Evolutionary conservation across 305 asterid species (phyloP).

Genomic region (Plantago lanceolata): DNA sequence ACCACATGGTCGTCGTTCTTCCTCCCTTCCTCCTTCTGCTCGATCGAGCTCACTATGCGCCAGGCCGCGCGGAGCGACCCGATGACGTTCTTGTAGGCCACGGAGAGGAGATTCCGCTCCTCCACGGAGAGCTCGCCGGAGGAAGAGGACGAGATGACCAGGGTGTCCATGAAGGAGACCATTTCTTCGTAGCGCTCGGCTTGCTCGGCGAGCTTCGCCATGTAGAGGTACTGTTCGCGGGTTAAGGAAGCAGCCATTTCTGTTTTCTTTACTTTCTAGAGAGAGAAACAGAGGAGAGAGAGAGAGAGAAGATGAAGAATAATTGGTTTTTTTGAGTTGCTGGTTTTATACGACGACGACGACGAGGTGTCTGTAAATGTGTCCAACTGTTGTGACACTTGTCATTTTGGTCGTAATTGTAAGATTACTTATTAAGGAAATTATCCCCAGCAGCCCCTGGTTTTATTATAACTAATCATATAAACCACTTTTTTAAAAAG

Average conservation of each 20-base stretch:
- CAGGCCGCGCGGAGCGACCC: conserved; percentile 67
- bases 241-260: conserved; percentile 13
- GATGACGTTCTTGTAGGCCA: conserved; percentile 72
- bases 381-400: too few species aligned
- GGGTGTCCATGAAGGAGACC: conserved; percentile 61
- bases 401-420: too few species aligned
- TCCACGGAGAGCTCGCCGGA: conserved; percentile 50
- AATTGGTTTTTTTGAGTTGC: not conserved
- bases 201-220: conserved; percentile 62
- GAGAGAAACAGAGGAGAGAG: conserved; percentile 3
- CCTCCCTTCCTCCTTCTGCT: conserved; percentile 68
- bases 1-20: conserved; percentile 60
- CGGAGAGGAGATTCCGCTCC: conserved; percentile 67
- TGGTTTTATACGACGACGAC: too few species aligned
- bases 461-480: too few species aligned
- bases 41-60: conserved; percentile 59
- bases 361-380: too few species aligned
- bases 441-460: too few species aligned
- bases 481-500: too few species aligned
- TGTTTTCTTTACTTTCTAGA: not conserved
- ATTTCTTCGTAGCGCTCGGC: conserved; percentile 76
- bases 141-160: conserved; percentile 36
- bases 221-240: conserved; percentile 59
- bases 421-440: too few species aligned
- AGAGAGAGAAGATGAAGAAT: too few species aligned